Conservation (phyloP, 2,329 filamentous ascomycete species). For the Orbilia blumenaviensis region DNA sequence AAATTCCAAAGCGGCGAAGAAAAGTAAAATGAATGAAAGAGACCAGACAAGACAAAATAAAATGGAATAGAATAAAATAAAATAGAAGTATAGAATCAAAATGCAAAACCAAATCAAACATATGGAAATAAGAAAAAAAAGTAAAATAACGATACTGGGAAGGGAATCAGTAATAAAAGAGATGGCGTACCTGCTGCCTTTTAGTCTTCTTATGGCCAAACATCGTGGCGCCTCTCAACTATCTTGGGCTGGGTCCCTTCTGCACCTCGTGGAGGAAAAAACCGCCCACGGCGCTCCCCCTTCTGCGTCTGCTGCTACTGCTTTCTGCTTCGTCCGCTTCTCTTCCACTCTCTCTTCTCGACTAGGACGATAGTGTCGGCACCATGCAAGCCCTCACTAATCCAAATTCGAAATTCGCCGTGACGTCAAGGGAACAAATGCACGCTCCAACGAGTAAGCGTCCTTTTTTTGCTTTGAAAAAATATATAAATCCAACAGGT, state of each 20-base stretch:
- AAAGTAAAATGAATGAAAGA: not conserved
- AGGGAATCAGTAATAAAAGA: not conserved
- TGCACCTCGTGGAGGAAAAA: not conserved
- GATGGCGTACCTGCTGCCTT: slow-evolving; percentile 28
- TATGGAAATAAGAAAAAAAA: not conserved
- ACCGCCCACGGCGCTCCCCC: slow-evolving; percentile 24
- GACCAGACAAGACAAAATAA: no score
- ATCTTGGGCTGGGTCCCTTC: not conserved
- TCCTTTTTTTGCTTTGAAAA: no score
- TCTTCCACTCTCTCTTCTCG: not conserved
- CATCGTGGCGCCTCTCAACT: slow-evolving; percentile 4
- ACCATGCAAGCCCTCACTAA: slow-evolving; percentile 18
- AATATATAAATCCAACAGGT: not conserved
- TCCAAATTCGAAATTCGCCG: slow-evolving; percentile 26
- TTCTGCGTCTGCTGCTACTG: slow-evolving; percentile 3
- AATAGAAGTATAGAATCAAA: not conserved
- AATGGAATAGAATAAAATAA: not conserved
- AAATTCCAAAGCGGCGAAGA: not conserved
- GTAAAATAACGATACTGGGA: slow-evolving; percentile 1
- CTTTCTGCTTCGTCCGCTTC: no score
- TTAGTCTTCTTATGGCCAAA: slow-evolving; percentile 22
- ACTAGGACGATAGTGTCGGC: not conserved
- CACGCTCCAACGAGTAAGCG: not conserved
- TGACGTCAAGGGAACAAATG: slow-evolving; percentile 40
- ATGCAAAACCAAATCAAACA: not conserved